Base-by-base conservation (phyloP, 768 basidiomycete genomes). In the Pleurotus platypus region DNA sequence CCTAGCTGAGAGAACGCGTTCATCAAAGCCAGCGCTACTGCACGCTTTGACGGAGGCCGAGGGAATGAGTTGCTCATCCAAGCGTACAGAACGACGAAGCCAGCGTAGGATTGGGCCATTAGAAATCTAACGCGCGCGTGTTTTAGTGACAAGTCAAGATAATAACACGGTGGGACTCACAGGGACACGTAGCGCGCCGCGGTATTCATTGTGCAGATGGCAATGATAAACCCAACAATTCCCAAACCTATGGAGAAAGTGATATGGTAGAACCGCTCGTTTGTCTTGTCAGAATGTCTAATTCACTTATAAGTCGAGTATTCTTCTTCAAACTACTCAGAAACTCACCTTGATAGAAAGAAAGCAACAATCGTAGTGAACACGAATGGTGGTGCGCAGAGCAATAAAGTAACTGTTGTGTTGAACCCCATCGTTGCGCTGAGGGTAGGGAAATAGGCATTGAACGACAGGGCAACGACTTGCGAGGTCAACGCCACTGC, bases 1-100 rank as follows among this genome's bases (percentile, higher is more conserved):
- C 93, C 94, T 24, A 94, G 76, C 65, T 91, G 87, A 27, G 87
- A 85, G 69, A 89, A 89, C 24, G 87, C 84, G 69, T 93, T 91
- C 66, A 92, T 81, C 63, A 89, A 73, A 9, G 90, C 92, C 58
- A 94, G 76, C 5, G 90, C 86, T 16, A 92, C 87, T 11, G 92
- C 89, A 8, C 92, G 85, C 70, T 93, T 93, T 40, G 90, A 84
- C 5, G 90, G 79, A 22, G 93, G 88, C 16, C 82, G 82, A 24
- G 91, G 83, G 71, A 96, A 72, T 15, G 73, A 75, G 60, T 77
- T 77, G 66, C n/a, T 75, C 56, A 76, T 72, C 79, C 80, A 81
- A 16, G 78, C 73, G 58, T 72, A 72, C 43, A 89, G 79, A 54
- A 83, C 79, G 57, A 89, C 76, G 70, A 86, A 87, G 12, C 83